Conservation (phyloP, 176 grass and related monocot genomes). For the Musa schizocarpa region DNA sequence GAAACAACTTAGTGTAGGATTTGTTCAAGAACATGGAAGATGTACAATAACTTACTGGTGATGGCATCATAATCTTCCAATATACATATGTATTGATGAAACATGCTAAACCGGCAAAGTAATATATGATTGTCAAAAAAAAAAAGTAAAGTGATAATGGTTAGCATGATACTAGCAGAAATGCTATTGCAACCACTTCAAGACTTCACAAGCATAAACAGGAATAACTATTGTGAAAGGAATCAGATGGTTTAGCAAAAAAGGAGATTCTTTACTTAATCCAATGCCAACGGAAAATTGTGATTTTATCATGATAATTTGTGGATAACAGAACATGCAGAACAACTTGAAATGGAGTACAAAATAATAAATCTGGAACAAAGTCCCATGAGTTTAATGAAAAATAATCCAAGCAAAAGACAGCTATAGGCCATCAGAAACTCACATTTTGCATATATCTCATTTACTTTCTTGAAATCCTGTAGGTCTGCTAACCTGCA, state of each 20-base stretch:
- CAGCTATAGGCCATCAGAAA: neutral
- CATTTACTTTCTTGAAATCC: constrained; percentile 97
- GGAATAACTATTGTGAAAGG: neutral
- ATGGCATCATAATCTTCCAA: neutral
- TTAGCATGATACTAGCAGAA: too few relatives aligned
- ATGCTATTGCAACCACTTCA: neutral
- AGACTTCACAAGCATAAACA: neutral
- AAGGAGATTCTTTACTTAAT: neutral
- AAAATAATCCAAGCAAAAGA: neutral
- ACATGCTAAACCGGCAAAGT: neutral
- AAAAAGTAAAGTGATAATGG: too few relatives aligned
- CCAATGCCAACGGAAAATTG: neutral
- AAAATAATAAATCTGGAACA: neutral
- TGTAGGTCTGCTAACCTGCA: constrained; percentile 80
- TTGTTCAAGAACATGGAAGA: neutral
- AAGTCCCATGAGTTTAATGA: neutral
- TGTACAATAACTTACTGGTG: too few relatives aligned
- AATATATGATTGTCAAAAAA: too few relatives aligned
- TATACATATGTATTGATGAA: neutral
- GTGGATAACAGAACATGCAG: neutral
- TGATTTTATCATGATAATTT: neutral
- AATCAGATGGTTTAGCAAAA: neutral
- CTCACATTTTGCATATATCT: constrained; percentile 92
- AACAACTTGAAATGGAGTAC: neutral
- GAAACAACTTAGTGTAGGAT: neutral